Conservation (phyloP, 2,329 filamentous ascomycete genomes). For the Colletotrichum sp. region DNA sequence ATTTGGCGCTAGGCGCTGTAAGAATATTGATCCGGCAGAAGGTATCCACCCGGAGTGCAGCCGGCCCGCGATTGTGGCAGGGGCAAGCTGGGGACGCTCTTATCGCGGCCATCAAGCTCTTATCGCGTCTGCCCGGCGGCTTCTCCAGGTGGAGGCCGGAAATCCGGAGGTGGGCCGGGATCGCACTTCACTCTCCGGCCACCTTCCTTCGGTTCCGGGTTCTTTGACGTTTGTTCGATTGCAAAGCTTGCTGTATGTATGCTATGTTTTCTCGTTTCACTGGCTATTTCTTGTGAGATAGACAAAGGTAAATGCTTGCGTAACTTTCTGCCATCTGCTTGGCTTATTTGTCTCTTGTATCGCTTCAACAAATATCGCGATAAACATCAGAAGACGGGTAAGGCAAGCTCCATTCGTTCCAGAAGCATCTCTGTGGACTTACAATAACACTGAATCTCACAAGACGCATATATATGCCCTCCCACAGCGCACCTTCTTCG, state of each 20-base stretch:
- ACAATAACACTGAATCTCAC: neutral
- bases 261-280: neutral
- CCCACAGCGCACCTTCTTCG: neutral
- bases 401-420: neutral
- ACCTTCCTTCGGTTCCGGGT: neutral
- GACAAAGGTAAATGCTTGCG: neutral
- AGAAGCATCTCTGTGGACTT: neutral
- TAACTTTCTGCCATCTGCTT: neutral
- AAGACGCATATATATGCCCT: neutral
- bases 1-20: conserved; percentile 42
- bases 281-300: neutral
- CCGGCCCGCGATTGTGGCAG: neutral
- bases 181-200: conserved; percentile 6
- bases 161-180: conserved; percentile 10
- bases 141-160: neutral
- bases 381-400: neutral
- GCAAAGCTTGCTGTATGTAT: neutral
- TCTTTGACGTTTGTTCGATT: neutral
- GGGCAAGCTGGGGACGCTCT: neutral
- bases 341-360: neutral
- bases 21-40: conserved; percentile 38
- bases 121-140: neutral
- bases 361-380: neutral
- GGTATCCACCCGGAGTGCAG: neutral
- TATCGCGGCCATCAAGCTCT: neutral